phyloP scores from a whole-genome alignment of 2,329 filamentous ascomycete genomes.

The Exophiala aquamarina region DNA sequence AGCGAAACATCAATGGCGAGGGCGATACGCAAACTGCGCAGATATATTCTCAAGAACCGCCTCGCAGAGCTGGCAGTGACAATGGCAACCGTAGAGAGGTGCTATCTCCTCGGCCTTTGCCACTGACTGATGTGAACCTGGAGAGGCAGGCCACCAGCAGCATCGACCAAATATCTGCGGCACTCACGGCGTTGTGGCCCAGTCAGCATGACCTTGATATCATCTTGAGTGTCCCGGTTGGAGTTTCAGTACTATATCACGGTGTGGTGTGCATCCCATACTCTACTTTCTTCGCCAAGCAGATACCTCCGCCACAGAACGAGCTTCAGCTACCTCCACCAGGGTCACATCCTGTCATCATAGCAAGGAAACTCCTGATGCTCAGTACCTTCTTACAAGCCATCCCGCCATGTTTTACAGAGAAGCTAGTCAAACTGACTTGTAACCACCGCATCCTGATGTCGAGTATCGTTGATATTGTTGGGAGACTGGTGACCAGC shows the following conservation, averaged over 20 bases:
- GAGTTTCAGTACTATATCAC: constrained; percentile 36
- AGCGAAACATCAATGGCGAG: too few relatives aligned
- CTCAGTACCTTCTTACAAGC: constrained; percentile 49
- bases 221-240: constrained; percentile 35
- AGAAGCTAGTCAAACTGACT: background rate
- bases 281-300: constrained; percentile 20
- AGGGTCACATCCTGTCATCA: constrained; percentile 48
- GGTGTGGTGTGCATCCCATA: constrained; percentile 39
- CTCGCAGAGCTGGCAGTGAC: too few relatives aligned
- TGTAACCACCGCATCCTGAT: too few relatives aligned
- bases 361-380: constrained; percentile 51
- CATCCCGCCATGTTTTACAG: constrained; percentile 35
- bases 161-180: too few relatives aligned
- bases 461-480: too few relatives aligned
- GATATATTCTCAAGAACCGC: too few relatives aligned
- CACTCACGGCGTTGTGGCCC: constrained; percentile 42
- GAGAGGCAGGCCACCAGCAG: too few relatives aligned
- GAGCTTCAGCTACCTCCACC: constrained; percentile 39
- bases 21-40: too few relatives aligned
- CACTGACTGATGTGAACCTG: too few relatives aligned
- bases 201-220: constrained; percentile 38
- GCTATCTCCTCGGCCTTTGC: too few relatives aligned
- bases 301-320: constrained; percentile 30
- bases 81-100: too few relatives aligned
- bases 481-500: constrained; percentile 31